Evolutionary conservation across 2,329 filamentous ascomycete species (phyloP).

Genomic region (Colletotrichum lentis): DNA sequence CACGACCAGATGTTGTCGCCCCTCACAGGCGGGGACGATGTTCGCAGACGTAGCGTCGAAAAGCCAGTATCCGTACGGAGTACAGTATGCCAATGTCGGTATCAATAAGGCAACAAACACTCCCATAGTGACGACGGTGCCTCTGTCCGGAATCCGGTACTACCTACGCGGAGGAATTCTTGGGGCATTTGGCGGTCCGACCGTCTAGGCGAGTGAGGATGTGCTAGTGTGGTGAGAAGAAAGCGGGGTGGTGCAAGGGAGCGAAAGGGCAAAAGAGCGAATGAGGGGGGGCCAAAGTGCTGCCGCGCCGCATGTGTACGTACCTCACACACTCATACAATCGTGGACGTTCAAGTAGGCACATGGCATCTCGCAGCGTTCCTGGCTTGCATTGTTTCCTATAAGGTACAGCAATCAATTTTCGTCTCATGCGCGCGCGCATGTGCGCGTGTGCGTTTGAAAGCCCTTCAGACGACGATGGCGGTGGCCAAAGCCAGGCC

Average conservation of each 20-base stretch:
- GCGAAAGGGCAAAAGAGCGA: conserved; percentile 7
- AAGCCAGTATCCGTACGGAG: too few species aligned
- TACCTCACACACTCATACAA: background rate
- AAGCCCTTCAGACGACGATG: background rate
- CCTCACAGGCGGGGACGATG: conserved; percentile 12
- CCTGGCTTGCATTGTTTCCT: conserved; percentile 36
- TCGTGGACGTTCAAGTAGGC: background rate
- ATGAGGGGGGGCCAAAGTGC: conserved; percentile 18
- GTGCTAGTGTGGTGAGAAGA: conserved; percentile 28
- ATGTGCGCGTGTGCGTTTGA: background rate
- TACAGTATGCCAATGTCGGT: conserved; percentile 10
- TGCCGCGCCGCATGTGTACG: background rate
- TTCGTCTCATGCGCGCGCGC: background rate
- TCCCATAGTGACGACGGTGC: background rate
- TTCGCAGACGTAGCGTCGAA: conserved; percentile 3
- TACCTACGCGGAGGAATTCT: conserved; percentile 17
- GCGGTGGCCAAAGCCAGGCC: conserved; percentile 6
- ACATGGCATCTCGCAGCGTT: conserved; percentile 14
- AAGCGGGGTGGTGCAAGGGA: conserved; percentile 32
- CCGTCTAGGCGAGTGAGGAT: conserved; percentile 23
- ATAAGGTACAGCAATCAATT: conserved; percentile 22
- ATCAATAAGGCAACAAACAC: conserved; percentile 16
- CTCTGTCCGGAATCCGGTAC: too few species aligned
- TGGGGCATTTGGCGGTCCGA: conserved; percentile 8
- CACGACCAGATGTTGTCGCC: conserved; percentile 18